Evolutionary conservation across 306 rosid genomes (phyloP).

Genomic region (Lathyrus sativus): DNA sequence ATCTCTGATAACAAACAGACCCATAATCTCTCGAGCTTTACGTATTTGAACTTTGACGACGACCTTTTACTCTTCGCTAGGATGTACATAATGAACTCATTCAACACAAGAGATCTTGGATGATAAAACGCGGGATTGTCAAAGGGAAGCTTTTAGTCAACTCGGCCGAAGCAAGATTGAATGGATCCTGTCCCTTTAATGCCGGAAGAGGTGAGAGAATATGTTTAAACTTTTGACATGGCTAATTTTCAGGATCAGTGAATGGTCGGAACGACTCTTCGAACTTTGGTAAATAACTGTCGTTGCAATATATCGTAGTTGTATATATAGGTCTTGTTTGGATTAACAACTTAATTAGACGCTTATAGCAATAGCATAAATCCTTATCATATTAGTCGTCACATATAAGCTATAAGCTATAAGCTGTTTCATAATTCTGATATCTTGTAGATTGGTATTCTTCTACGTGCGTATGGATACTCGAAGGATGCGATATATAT

Average conservation of each 20-base stretch:
- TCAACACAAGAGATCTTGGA: conserved; percentile 94
- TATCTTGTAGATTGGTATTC: conserved; percentile 77
- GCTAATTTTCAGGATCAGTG: conserved; percentile 4
- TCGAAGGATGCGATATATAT: conserved; percentile 78
- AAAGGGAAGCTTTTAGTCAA: conserved; percentile 77
- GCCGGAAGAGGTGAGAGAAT: conserved; percentile 83
- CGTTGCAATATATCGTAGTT: too few species aligned
- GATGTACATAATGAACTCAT: conserved; percentile 95
- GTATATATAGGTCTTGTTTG: too few species aligned
- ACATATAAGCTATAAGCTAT: too few species aligned
- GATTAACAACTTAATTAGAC: too few species aligned
- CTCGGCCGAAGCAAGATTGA: conserved; percentile 71
- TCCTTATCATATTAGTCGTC: too few species aligned
- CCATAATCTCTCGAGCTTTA: conserved; percentile 28
- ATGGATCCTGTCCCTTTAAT: conserved; percentile 90
- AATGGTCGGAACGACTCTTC: conserved; percentile 15
- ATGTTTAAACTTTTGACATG: conserved; percentile 15
- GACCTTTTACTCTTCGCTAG: conserved; percentile 41
- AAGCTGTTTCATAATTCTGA: conserved; percentile 14
- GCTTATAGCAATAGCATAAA: too few species aligned
- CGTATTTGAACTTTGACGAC: conserved; percentile 28
- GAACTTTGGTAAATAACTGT: not conserved
- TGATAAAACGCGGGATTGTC: conserved; percentile 73
- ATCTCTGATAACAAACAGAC: conserved; percentile 14
- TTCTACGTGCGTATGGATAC: conserved; percentile 92